These are phyloP conservation scores for Ochetophila trinervis DNA, from an alignment of 306 rosid genomes.

Conservation along the genomic window DNA sequence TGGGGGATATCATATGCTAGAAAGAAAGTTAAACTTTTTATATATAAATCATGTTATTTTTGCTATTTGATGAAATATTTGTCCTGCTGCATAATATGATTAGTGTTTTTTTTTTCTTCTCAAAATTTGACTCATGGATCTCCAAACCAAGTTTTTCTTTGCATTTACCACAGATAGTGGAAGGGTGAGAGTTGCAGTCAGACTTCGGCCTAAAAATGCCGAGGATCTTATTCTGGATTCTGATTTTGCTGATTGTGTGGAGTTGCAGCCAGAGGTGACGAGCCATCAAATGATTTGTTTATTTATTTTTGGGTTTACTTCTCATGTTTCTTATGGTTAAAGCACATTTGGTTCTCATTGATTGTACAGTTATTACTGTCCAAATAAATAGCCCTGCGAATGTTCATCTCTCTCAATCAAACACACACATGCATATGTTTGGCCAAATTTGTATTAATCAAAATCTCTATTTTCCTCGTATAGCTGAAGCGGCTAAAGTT, in stretches of 20 bases:
- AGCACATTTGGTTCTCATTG: not conserved
- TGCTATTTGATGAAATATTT: not conserved
- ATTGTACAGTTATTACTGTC: not conserved
- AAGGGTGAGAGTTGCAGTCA: constrained; percentile 66
- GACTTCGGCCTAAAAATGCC: constrained; percentile 54
- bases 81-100: too few relatives aligned
- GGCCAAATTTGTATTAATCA: constrained; percentile 6
- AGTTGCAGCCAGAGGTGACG: constrained; percentile 66
- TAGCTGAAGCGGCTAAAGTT: constrained; percentile 62
- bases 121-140: not conserved
- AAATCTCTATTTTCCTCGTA: constrained; percentile 2
- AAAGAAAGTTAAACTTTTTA: too few relatives aligned
- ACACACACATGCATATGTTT: not conserved
- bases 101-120: not conserved
- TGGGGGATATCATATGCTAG: too few relatives aligned
- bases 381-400: not conserved
- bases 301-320: too few relatives aligned
- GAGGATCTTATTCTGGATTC: constrained; percentile 53
- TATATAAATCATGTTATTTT: not conserved
- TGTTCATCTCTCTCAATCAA: not conserved
- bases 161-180: constrained; percentile 33
- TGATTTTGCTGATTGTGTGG: constrained; percentile 54
- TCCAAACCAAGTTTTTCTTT: too few relatives aligned
- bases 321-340: not conserved
- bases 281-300: too few relatives aligned